phyloP scores from a whole-genome alignment of 2,329 filamentous ascomycete species.

The Cladosporium sp. region DNA sequence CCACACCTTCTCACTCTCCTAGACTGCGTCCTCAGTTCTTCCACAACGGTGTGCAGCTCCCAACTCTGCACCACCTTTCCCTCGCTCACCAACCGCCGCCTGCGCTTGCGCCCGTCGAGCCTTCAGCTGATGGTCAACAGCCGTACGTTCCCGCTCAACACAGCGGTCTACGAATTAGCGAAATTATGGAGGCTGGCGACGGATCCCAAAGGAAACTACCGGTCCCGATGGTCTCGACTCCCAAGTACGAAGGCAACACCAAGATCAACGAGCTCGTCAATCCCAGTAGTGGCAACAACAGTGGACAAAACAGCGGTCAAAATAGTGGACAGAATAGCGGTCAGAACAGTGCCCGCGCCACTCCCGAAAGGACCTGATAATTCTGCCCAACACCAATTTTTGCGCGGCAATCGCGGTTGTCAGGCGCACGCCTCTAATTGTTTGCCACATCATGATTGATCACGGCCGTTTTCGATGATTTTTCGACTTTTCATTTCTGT shows the following conservation, averaged over 20 bases:
- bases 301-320: conserved; percentile 61
- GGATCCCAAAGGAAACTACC: conserved; percentile 88
- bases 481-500: conserved; percentile 2
- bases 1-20: conserved; percentile 92
- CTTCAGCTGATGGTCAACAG: conserved; percentile 60
- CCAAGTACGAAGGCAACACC: conserved; percentile 34
- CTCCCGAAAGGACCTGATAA: conserved; percentile 30
- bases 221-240: conserved; percentile 74
- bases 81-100: conserved; percentile 60
- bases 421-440: not conserved
- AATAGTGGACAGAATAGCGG: conserved; percentile 58
- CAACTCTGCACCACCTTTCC: conserved; percentile 75
- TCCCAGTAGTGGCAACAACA: conserved; percentile 68
- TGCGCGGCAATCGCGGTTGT: not conserved
- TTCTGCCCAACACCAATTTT: not conserved
- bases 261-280: conserved; percentile 84
- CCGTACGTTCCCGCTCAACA: conserved; percentile 58
- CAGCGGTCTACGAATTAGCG: conserved; percentile 77
- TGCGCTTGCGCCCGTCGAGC: conserved; percentile 70
- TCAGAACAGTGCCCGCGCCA: conserved; percentile 25
- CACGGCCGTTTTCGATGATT: conserved; percentile 14
- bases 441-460: conserved; percentile 8
- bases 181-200: conserved; percentile 89
- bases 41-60: conserved; percentile 73
- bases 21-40: conserved; percentile 76